phyloP scores from a whole-genome alignment of 805 yeast species.

The Ogataea neopini region DNA sequence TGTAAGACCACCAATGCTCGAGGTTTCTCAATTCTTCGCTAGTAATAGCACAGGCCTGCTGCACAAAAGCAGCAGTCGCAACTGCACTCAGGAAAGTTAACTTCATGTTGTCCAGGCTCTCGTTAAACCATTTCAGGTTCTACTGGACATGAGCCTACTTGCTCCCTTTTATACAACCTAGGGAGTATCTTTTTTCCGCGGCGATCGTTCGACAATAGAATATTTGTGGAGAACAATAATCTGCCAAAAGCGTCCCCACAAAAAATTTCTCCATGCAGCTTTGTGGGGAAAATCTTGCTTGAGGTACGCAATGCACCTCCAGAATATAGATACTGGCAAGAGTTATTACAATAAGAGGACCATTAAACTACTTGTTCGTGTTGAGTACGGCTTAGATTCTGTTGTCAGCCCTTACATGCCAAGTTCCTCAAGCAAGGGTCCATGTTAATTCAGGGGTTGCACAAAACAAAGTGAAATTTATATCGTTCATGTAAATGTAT shows the following conservation, averaged over 20 bases:
- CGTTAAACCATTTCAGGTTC: too few relatives aligned
- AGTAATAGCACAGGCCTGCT: slow-evolving; percentile 1
- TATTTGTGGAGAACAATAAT: background rate
- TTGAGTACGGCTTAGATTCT: too few relatives aligned
- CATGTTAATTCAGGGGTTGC: too few relatives aligned
- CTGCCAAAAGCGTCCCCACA: background rate
- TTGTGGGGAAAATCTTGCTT: background rate
- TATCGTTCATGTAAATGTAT: too few relatives aligned
- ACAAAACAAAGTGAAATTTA: too few relatives aligned
- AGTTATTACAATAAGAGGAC: too few relatives aligned
- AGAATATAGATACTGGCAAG: background rate
- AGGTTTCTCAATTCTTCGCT: slow-evolving; percentile 9
- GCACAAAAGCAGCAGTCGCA: slow-evolving; percentile 1
- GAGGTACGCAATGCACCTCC: background rate
- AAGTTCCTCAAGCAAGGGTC: too few relatives aligned
- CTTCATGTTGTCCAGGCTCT: background rate
- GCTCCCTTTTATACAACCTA: background rate
- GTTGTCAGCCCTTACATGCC: too few relatives aligned
- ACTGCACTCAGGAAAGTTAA: slow-evolving; percentile 1
- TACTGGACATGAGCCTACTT: too few relatives aligned
- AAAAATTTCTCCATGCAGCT: background rate
- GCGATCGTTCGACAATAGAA: background rate
- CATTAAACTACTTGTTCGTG: too few relatives aligned
- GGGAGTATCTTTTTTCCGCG: background rate
- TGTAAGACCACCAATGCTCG: slow-evolving; percentile 20